These are phyloP conservation scores for Cyberlindnera meyerae DNA, from an alignment of 805 yeast genomes.

Conservation along the genomic window DNA sequence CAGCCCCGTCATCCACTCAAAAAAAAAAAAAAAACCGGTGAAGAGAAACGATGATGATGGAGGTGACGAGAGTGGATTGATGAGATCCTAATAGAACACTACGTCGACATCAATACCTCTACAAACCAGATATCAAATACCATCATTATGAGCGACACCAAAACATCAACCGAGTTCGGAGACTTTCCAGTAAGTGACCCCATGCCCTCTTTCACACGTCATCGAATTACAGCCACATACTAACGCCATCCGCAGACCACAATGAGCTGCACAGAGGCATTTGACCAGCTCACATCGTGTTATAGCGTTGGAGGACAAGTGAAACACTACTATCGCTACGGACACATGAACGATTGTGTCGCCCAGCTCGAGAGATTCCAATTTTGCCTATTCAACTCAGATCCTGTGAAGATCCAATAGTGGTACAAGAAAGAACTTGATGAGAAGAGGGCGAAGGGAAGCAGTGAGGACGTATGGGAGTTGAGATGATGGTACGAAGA, in stretches of 20 bases:
- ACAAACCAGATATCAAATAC: too few relatives aligned
- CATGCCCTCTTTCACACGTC: too few relatives aligned
- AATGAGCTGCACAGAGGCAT: constrained; percentile 78
- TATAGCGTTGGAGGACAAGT: constrained; percentile 90
- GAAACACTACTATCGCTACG: constrained; percentile 78
- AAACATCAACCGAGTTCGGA: constrained; percentile 8
- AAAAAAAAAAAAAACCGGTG: too few relatives aligned
- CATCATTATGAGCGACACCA: constrained; percentile 1
- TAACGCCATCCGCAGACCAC: constrained; percentile 27
- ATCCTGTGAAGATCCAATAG: constrained; percentile 60
- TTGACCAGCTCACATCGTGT: constrained; percentile 82
- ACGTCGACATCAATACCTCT: too few relatives aligned
- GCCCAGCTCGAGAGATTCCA: constrained; percentile 68
- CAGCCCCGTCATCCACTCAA: too few relatives aligned
- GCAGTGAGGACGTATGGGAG: constrained; percentile 85
- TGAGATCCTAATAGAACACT: too few relatives aligned
- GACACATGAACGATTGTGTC: constrained; percentile 68
- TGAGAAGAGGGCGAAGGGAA: constrained; percentile 59
- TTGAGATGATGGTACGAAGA: constrained; percentile 14
- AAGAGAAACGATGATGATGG: too few relatives aligned
- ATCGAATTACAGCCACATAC: constrained; percentile 9
- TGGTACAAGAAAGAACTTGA: constrained; percentile 64
- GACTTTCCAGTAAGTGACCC: constrained; percentile 25
- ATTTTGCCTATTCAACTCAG: constrained; percentile 66
- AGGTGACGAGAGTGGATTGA: too few relatives aligned